Percentiles rank a stretch among this genome's conserved stretches.
Conservation (phyloP, 1,139 yeast genomes). For the Pneumocystis carinii region DNA sequence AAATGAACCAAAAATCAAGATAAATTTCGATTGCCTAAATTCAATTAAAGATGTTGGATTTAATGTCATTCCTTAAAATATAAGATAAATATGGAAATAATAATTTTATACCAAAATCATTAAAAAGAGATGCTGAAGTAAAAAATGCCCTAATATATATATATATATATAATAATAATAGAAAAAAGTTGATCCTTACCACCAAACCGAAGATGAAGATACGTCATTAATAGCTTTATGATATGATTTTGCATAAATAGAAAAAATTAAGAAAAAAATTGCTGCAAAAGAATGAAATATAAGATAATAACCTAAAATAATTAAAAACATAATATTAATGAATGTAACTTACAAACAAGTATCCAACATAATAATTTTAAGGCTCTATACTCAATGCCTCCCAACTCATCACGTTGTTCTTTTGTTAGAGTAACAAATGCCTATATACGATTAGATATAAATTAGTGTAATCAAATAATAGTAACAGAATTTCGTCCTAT, state of each 20-base stretch:
- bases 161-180: background rate
- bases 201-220: constrained; percentile 53
- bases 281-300: constrained; percentile 54
- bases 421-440: constrained; percentile 65
- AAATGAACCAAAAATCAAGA: constrained; percentile 9
- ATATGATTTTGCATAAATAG: constrained; percentile 28
- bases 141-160: constrained; percentile 50
- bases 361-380: constrained; percentile 59
- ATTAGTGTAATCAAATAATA: background rate
- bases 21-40: constrained; percentile 8
- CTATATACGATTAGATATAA: background rate
- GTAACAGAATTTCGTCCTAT: constrained; percentile 77
- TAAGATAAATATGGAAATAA: constrained; percentile 29
- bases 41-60: constrained; percentile 10
- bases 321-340: constrained; percentile 20
- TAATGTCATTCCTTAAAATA: constrained; percentile 19
- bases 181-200: constrained; percentile 32
- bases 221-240: constrained; percentile 30
- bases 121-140: constrained; percentile 62
- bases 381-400: constrained; percentile 93
- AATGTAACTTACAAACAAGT: constrained; percentile 25
- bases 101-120: constrained; percentile 52
- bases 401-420: constrained; percentile 79
- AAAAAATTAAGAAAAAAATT: constrained; percentile 50
- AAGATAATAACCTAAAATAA: constrained; percentile 32